Evolutionary conservation across 176 grass and related monocot genomes (phyloP).

Genomic region (Rhynchospora breviuscula): DNA sequence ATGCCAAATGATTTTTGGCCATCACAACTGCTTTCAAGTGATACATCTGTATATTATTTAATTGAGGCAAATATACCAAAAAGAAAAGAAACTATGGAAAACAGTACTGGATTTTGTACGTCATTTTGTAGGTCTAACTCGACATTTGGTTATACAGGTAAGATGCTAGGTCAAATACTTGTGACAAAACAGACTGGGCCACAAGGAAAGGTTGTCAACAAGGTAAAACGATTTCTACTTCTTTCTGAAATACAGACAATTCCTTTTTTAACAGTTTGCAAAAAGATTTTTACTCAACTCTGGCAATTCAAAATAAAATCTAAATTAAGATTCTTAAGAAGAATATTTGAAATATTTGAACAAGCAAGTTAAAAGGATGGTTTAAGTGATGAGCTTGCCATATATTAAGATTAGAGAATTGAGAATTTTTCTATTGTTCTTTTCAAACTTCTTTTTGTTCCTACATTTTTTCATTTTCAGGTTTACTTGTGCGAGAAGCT

Average conservation of each 20-base stretch:
- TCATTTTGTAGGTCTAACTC: neutral
- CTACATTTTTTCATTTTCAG: conserved; percentile 33
- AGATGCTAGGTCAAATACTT: conserved; percentile 97
- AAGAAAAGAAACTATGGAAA: neutral
- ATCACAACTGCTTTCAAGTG: neutral
- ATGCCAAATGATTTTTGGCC: neutral
- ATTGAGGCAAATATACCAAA: neutral
- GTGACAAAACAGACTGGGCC: conserved; percentile 97
- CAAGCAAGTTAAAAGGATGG: neutral
- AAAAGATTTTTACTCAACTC: conserved; percentile 4
- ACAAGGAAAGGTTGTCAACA: conserved; percentile 93
- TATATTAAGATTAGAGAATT: conserved; percentile 1
- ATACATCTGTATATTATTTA: neutral
- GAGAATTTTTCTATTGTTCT: neutral
- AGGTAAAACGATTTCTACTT: conserved; percentile 38
- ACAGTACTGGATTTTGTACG: neutral
- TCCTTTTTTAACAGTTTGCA: conserved; percentile 14
- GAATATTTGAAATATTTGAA: neutral
- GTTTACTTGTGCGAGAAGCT: conserved; percentile 95
- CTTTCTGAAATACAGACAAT: conserved; percentile 12
- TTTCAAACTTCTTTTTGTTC: neutral
- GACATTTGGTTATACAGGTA: conserved; percentile 49
- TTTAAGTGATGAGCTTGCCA: neutral
- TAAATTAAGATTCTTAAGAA: neutral
- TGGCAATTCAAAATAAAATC: neutral